Evolutionary conservation across 78 protist genomes (phyloP), one percentile per base, ranked within the genome.

Genomic region (Creolimax fragrantissima): DNA sequence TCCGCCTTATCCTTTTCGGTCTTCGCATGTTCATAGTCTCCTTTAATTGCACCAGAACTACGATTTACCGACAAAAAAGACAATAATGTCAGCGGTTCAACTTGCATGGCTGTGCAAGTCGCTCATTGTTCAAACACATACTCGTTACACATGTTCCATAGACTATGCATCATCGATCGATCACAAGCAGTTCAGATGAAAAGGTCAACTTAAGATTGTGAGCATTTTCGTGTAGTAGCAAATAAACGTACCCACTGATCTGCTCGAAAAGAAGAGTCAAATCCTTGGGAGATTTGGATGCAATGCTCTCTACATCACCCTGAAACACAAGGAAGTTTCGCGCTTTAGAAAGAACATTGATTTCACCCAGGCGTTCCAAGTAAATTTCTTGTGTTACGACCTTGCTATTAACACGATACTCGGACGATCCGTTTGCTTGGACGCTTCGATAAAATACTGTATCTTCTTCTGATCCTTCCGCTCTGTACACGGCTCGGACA

Each of bases 301-400:
- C 99, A 2, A 98, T 35, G 11, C 85, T 41, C 32, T 95, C 96
- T 35, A 98, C 98, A 67, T 98, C 99, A 47, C 98, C 98, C 94
- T 96, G 97, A 92, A 97, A 97, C 3, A 98, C 98, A 47, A 98
- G 96, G 47, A 98, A 98, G 89, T 97, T 97, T n/a, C 94, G 89
- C 0, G 98, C 94, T 4, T 92, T 84, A 35, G 95, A 94, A 67
- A 94, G 42, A 4, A 98, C 41, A 7, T 89, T 91, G 35, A 94
- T 4, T 7, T 3, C 4, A 37, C 45, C 2, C 47, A 98, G 95
- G 35, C 2, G 3, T 6, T 36, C 42, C 17, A 58, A 43, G 93
- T 96, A 98, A 42, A 91, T 92, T 5, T 88, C 88, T 85, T 7
- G 3, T 36, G 36, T 45, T 37, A 93, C 96, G 3, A 24, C 6